Conservation (phyloP, 306 rosid species). For the Trichosanthes cucumerina region DNA sequence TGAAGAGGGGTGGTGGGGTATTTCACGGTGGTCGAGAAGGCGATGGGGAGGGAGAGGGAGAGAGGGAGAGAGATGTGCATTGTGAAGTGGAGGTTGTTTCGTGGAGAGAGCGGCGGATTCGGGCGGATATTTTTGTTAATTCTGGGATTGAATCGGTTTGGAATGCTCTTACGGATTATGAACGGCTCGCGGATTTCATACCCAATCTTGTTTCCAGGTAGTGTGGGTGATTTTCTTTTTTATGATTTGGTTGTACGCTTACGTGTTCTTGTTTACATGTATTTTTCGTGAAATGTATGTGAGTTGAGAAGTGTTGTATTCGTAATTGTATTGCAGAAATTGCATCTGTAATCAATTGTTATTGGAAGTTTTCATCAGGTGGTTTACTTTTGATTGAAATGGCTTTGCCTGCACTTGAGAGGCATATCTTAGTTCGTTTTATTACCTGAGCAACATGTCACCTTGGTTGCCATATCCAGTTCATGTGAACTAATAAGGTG, state of each 20-base stretch:
- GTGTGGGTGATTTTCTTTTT: not conserved
- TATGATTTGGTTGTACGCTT: not conserved
- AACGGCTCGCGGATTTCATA: conserved; percentile 75
- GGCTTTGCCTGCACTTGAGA: not conserved
- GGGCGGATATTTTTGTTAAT: conserved; percentile 42
- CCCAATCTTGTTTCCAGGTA: conserved; percentile 93
- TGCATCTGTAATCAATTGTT: not conserved
- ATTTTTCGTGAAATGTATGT: not conserved
- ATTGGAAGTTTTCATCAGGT: not conserved
- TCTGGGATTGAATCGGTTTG: conserved; percentile 66
- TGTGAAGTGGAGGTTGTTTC: conserved; percentile 79
- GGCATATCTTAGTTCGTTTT: not conserved
- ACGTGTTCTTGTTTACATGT: not conserved
- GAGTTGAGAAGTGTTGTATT: not conserved
- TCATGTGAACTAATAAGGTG: not conserved
- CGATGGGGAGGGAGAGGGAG: conserved; percentile 7
- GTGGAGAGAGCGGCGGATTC: conserved; percentile 76
- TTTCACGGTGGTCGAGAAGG: not conserved
- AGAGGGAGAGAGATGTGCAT: conserved; percentile 33
- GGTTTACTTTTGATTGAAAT: not conserved
- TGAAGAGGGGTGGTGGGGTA: not conserved
- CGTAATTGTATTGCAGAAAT: not conserved
- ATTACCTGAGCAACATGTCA: not conserved
- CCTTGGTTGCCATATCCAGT: not conserved
- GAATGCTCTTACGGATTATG: conserved; percentile 87